Base-by-base conservation (phyloP, 371 early-diverging fungal genomes). In the Rhizopus stolonifer region DNA sequence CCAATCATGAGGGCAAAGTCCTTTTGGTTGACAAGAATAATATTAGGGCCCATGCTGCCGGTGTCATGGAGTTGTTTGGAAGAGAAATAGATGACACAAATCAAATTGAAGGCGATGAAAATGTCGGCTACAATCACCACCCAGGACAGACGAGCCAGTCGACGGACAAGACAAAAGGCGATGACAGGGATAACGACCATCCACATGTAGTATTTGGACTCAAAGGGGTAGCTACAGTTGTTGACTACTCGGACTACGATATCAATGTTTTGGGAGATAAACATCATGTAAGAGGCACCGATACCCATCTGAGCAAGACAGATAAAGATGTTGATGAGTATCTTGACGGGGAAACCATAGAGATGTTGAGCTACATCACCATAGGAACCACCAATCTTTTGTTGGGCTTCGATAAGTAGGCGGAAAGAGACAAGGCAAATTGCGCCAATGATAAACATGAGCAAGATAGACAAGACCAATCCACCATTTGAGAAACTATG, bases 281-380 rank as follows among this genome's bases (percentile, higher is more conserved):
- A 93, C 23, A 93, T 89, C 33, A 87, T 72, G 57, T 93, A 93
- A 9, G 92, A 90, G 21, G 88, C 80, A 36, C 86, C 85, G 49
- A 90, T 91, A 4, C 93, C 93, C 53, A 86, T 80, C 69, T 88
- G 93, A 22, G 88, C 83, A 18, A 93, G 29, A 46, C 86, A 85
- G 43, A 93, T 80, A 13, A 87, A 88, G 15, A 64, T 68, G 8
- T 85, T 70, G 23, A 91, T 85, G 0, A 85, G 47, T 46, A 79
- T 71, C 40, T 84, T 73, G 59, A 90, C 65, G 61, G 71, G 72
- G 15, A 61, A 73, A 14, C 93, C 93, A 54, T 87, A 90, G 14
- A 92, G 72, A 6, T 72, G 66, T 46, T 72, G 54, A 0, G 88
- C 93, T 46, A 93, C 78, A 58, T 91, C 89, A 45, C 91, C 92